Evolutionary conservation across 495 filamentous ascomycete genomes (phyloP), one percentile per base, ranked within the genome.

Genomic region (Neohortaea acidophila): DNA sequence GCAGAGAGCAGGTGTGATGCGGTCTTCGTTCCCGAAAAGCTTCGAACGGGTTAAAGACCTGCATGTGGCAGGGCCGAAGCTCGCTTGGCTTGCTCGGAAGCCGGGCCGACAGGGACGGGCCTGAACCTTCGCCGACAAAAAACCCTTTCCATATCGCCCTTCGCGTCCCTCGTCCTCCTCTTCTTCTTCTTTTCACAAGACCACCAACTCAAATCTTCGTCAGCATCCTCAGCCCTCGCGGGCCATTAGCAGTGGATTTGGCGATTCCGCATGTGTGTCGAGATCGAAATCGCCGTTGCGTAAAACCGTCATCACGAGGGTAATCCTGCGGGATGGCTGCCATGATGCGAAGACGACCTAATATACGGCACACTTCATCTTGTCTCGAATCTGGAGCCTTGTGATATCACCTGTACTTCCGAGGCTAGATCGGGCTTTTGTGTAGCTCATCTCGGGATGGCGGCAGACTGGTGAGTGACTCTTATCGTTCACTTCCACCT

Each of bases 241-340:
- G 52, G 39, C 46, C 29, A 31, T 57, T 53, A 51, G 52, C 68
- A 59, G 81, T 74, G 78, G 73, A 66, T 66, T 79, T 84, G 79
- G 67, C 75, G 73, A 81, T 67, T 85, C 79, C 78, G 76, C n/a
- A 81, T 80, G 72, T 59, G 76, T 82, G 87, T 82, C 81, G 65
- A 87, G 81, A 87, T 60, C 54, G 67, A 67, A 62, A 54, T 58
- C 53, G 63, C 65, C 66, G 73, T 79, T 73, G 81, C 77, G 83
- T 83, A 96, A 96, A 96, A 96, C 87, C 87, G 84, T 94, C 75
- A 75, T 84, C 79, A 84, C 80, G 87, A 96, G 87, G 81, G 82
- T 76, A 56, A 55, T 59, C 54, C 48, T 36, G 67, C 12, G 21
- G 12, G 46, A 45, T 59, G 53, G 84, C 77, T 76, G 68, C 83